Evolutionary conservation across 139 green algal species (phyloP), one percentile per base, ranked within the genome.

Genomic region (Picochlorum sp.): DNA sequence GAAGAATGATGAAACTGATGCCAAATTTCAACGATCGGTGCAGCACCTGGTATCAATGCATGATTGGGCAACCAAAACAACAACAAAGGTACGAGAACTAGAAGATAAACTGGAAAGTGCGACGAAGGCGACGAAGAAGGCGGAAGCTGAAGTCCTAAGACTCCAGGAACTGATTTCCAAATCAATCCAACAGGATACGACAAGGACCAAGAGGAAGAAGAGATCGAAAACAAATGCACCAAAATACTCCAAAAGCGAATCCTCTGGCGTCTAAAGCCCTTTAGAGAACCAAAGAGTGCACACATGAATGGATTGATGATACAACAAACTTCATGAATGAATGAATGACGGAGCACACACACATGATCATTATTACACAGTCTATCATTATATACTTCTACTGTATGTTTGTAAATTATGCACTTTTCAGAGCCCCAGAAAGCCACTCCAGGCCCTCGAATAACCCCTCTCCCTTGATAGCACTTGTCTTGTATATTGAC

Each of bases 361-460:
- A 58, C 23, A 28, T 28, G 23, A 26, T 50, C 23, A 26, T 58
- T 28, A 57, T n/a, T n/a, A n/a, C n/a, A n/a, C n/a, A n/a, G n/a
- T 56, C 32, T n/a, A 62, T 62, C 18, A 20, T 62, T n/a, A 41
- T 21, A 51, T 3, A 65, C 20, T 28, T 60, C 7, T 16, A 44
- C 61, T 56, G 15, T n/a, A 44, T 57, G 26, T 54, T 21, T 54
- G 47, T 49, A 69, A 63, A 38, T 58, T 61, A n/a, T 10, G 8
- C 37, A 23, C 24, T 30, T 66, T 67, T 92, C 1, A 91, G 63
- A 65, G 78, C 77, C 20, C 81, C 78, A n/a, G 62, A 68, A 0
- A 94, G 74, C 91, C 91, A 98, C 57, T 98, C 93, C 30, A 98
- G 68, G 6, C 93, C 93, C 70, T 98, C 93, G 63, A 95, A 97